Base-by-base conservation (phyloP, 495 filamentous ascomycete species). In the Neurospora sp. region DNA sequence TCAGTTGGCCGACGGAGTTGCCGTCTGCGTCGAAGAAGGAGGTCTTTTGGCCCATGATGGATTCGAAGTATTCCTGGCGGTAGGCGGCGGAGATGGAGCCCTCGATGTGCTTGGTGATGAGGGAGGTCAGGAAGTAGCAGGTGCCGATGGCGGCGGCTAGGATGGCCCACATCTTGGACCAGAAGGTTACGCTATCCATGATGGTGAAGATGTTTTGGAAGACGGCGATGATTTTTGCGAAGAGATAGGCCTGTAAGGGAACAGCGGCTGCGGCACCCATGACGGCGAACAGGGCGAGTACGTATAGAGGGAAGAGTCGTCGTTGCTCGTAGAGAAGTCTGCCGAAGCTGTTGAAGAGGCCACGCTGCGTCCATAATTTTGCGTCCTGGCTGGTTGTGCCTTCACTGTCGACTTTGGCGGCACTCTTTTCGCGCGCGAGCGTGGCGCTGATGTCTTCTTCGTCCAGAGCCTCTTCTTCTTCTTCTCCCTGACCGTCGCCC, bases 1-100 rank as follows among this genome's bases (percentile, higher is more conserved):
- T 87, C 40, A 94, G 81, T 14, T 91, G 85, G 4, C 91, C 91
- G 7, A 87, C 83, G 0, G 90, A 85, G 74, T 93, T 91, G 69
- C 88, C 86, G 46, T 86, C 82, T 4, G 81, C 78, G 79, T 93
- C 91, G 74, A 91, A 93, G 79, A 90, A 93, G 0, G 84, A 78
- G 23, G 88, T 87, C 70, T 88, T 87, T 73, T 90, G 87, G 74
- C 79, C 82, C 27, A 91, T 74, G 69, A 89, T 86, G 60, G 82
- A 83, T 49, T 88, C 83, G 72, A 92, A 87, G 74, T 90, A 88
- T 76, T 92, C 84, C 66, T 86, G 83, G 38, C 89, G 84, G 76
- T 89, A 90, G 14, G 82, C 81, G 7, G 85, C 72, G n/a, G 81
- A 75, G 73, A 87, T 82, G 75, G 81, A 77, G 70, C 82, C 71